Base-by-base conservation (phyloP, 2,329 filamentous ascomycete genomes). In the Pleurostoma richardsiae region DNA sequence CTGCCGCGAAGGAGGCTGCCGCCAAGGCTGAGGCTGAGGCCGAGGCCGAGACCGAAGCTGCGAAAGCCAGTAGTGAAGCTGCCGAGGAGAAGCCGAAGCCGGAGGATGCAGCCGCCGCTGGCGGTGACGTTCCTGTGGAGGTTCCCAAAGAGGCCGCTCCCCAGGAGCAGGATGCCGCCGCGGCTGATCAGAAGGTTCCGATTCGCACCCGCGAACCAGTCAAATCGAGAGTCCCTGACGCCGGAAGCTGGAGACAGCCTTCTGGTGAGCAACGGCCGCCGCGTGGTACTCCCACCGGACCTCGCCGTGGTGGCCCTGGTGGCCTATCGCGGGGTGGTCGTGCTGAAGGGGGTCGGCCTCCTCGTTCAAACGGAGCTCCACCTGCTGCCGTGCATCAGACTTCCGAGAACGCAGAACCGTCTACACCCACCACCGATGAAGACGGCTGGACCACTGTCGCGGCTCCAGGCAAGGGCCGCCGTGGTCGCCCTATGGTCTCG, bases 401-500 rank as follows among this genome's bases (percentile, higher is more conserved):
- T 46, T 60, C 45, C 10, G 58, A 61, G 40, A 57, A 54, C 30
- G 62, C 53, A 8, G 62, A 70, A 44, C 52, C 56, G 46, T 50
- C 52, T 52, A 58, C 52, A 27, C 61, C 54, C 28, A 56, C 59
- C 31, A 63, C 67, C 33, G 76, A 80, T 41, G 80, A 80, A 36
- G 81, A 85, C 60, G 82, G 82, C 54, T 85, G 82, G 82, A 82
- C 79, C 52, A 85, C 78, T 29, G 82, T 82, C 45, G 52, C 65
- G 6, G 49, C 58, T 10, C 54, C 62, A 3, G 57, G 51, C 47
- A 73, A 72, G 57, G 61, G 61, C 42, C 57, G 77, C 61, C 53
- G 70, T 36, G 64, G 58, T 54, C 53, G 54, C 40, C 50, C 47
- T 30, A 42, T 49, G 19, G 45, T 43, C 31, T 49, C 48, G 36